Conservation (phyloP, 2,329 filamentous ascomycete species). For the Ceratocystis cubensis region DNA sequence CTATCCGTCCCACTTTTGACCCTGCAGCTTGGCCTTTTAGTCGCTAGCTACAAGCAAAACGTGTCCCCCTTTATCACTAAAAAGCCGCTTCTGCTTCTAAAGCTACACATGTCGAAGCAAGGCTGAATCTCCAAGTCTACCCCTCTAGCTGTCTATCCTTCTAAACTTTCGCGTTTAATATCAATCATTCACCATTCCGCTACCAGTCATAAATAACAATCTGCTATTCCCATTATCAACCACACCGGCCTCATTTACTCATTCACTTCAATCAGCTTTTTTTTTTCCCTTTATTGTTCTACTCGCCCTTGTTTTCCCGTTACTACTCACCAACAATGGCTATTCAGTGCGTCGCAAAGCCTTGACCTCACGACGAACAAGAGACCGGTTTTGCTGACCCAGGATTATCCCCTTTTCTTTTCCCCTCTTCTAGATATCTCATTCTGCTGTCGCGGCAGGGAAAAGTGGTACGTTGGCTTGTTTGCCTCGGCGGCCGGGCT, state of each 20-base stretch:
- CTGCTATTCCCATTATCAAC: not conserved
- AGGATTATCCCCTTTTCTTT: not conserved
- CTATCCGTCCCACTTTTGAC: not conserved
- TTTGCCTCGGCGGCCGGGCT: not conserved
- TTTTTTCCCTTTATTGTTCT: slow-evolving; percentile 8
- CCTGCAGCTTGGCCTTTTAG: not conserved
- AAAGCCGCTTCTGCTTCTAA: too few species aligned
- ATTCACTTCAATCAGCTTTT: not conserved
- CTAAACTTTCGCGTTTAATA: not conserved
- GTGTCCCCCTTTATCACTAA: not conserved
- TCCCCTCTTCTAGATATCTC: slow-evolving; percentile 58
- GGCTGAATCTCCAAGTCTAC: slow-evolving; percentile 10
- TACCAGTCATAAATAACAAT: too few species aligned
- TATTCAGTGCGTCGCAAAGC: slow-evolving; percentile 30
- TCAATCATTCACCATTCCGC: not conserved
- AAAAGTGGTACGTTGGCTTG: slow-evolving; percentile 72
- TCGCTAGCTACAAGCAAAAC: slow-evolving; percentile 1
- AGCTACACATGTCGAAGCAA: not conserved
- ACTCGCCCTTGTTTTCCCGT: not conserved
- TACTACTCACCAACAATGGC: slow-evolving; percentile 30
- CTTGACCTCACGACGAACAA: not conserved
- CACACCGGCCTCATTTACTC: not conserved
- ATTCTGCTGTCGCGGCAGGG: slow-evolving; percentile 96
- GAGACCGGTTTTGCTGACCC: slow-evolving; percentile 6
- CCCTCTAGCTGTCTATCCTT: slow-evolving; percentile 1